Evolutionary conservation across 495 filamentous ascomycete species (phyloP).

Genomic region (Penicillium soppii): DNA sequence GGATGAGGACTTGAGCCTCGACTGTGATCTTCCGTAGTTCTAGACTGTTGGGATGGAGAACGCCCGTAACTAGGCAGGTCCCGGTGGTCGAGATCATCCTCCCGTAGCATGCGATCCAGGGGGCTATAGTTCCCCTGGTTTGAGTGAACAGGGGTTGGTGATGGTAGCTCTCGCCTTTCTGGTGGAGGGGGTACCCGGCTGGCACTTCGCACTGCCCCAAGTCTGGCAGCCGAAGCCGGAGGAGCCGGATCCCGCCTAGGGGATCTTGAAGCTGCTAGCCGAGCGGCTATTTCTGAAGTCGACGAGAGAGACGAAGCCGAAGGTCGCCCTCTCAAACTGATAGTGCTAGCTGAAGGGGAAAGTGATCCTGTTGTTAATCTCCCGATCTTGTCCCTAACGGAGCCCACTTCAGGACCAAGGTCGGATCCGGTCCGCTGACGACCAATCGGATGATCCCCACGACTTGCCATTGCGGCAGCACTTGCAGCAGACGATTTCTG

Average conservation of each 20-base stretch:
- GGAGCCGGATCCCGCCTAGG: conserved; percentile 14
- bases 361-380: conserved; percentile 29
- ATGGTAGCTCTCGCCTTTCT: conserved; percentile 13
- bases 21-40: conserved; percentile 8
- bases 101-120: conserved; percentile 15
- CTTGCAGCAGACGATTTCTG: conserved; percentile 14
- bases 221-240: conserved; percentile 13
- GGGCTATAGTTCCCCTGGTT: neutral
- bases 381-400: conserved; percentile 45
- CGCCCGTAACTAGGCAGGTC: conserved; percentile 1
- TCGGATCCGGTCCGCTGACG: conserved; percentile 20
- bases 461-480: conserved; percentile 19
- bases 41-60: conserved; percentile 12
- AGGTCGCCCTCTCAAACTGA: conserved; percentile 10
- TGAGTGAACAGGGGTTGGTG: conserved; percentile 17
- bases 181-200: conserved; percentile 14
- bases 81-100: conserved; percentile 9
- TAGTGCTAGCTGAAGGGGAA: conserved; percentile 1
- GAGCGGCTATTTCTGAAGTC: conserved; percentile 36
- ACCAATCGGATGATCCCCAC: conserved; percentile 13
- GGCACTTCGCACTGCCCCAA: conserved; percentile 23
- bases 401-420: conserved; percentile 37
- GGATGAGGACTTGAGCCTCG: conserved; percentile 15
- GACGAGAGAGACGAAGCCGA: conserved; percentile 17
- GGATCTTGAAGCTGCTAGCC: conserved; percentile 34